A percentile compares a stretch with the other conserved stretches of the same genome.
Evolutionary conservation across 2,329 filamentous ascomycete species (phyloP).

Genomic region (Diaporthe vexans): DNA sequence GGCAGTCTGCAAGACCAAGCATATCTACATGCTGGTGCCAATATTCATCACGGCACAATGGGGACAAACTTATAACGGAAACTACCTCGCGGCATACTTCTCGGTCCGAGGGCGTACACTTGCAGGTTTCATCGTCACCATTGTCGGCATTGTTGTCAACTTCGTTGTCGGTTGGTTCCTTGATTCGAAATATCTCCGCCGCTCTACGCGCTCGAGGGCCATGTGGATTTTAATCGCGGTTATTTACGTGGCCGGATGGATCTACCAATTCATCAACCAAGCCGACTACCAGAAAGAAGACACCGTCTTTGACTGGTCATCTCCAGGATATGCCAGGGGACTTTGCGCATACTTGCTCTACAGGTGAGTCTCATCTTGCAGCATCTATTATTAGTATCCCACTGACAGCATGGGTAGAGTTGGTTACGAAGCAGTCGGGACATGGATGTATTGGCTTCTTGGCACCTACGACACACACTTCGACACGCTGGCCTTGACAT

Average conservation of each 20-base stretch:
- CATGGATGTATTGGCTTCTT: constrained; percentile 28
- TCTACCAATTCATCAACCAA: constrained; percentile 39
- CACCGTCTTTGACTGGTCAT: constrained; percentile 23
- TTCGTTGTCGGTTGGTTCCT: constrained; percentile 40
- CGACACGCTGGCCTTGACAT: constrained; percentile 25
- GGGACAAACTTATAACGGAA: constrained; percentile 43
- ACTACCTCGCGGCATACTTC: constrained; percentile 43
- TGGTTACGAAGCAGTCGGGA: constrained; percentile 10
- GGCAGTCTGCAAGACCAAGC: constrained; percentile 28
- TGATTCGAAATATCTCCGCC: constrained; percentile 37
- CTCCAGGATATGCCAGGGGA: neutral
- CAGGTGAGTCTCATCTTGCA: neutral
- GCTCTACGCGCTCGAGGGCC: constrained; percentile 37
- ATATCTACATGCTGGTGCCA: constrained; percentile 41
- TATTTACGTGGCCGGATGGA: constrained; percentile 38
- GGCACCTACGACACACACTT: constrained; percentile 23
- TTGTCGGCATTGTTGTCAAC: constrained; percentile 51
- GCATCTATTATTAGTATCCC: neutral
- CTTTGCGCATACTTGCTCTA: constrained; percentile 21
- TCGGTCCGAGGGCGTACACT: constrained; percentile 41
- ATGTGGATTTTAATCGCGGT: constrained; percentile 39
- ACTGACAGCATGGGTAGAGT: neutral
- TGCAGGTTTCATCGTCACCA: constrained; percentile 53
- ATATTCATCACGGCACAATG: constrained; percentile 43
- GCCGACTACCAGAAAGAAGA: constrained; percentile 38